Evolutionary conservation across 2,329 filamentous ascomycete genomes (phyloP), one percentile per base, ranked within the genome.

Genomic region (Zasmidium cellare): DNA sequence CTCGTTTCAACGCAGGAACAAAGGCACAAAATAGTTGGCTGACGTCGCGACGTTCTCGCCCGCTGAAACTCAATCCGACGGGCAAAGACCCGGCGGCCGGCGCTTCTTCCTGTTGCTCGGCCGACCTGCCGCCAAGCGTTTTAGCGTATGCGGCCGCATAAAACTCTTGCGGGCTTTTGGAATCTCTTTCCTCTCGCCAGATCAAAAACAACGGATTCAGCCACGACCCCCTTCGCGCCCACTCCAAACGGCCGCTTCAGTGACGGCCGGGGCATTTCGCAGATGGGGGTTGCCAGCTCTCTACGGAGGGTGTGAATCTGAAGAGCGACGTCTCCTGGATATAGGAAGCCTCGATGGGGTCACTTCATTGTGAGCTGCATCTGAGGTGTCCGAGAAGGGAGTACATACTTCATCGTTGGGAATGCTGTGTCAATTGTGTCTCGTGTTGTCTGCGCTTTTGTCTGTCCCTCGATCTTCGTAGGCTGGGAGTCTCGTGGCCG

Each of bases 281-380:
- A 82, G 83, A 81, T 85, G 83, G 79, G 80, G 82, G 85, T 87
- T 88, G 86, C 86, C 86, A 87, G 85, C 81, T 80, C 76, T 76
- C 75, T 72, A 62, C 67, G 74, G 78, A 65, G 79, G 80, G 80
- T 77, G 79, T 80, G 82, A 84, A 78, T 85, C 84, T 83, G 84
- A 78, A 88, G 85, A 88, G 74, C 59, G 78, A 84, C 67, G 61
- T 72, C 72, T 76, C 76, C 76, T 75, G 69, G 71, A 72, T 71
- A 85, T 87, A 88, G 86, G 86, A 88, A 89, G 84, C 87, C 81
- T 77, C 77, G 79, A 80, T 80, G 81, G 84, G 77, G 84, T 87
- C 83, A 78, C 86, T 85, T 88, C 86, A 63, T 87, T 85, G 86
- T 82, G 84, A 84, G 85, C 84, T 87, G 85, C 85, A 83, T 77